Evolutionary conservation across 139 green algal genomes (phyloP), one percentile per base, ranked within the genome.

Genomic region (Micractinium conductrix): DNA sequence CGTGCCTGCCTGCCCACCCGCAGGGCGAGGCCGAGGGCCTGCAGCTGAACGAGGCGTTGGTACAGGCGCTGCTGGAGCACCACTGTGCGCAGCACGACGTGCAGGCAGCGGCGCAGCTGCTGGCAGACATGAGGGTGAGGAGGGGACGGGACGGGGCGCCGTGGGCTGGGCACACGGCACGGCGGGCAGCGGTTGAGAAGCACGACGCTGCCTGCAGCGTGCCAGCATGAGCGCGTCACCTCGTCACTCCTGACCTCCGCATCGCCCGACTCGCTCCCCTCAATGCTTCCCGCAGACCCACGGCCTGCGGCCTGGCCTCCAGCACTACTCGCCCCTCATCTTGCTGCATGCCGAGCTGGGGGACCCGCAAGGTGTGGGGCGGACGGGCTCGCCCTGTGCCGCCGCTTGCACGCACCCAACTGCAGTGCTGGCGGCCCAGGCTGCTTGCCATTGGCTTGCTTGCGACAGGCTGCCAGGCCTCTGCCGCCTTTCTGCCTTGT

Each of bases 11-110:
- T 78, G 26, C 37, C 43, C 62, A 14, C 5, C 24, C 58, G 76
- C 76, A 82, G 76, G 76, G 76, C 16, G 58, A 73, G 40, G 55
- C 76, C 14, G 76, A 82, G 76, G 76, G 76, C 22, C 63, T 82
- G 76, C 55, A 43, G 40, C 38, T 24, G 1, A 55, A 26, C 22
- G 76, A 71, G 12, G 58, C 37, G 10, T 9, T 82, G 58, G 72
- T 42, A 17, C 24, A 72, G 58, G 53, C 37, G 19, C 58, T 82
- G 35, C 55, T 82, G 8, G 24, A 53, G 38, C 35, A 60, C 38
- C 40, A 33, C 38, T 82, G 76, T 38, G 28, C 21, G 5, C 21
- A 58, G 76, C 33, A 7, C 1, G 37, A 68, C 55, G 17, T 53
- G 2, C 38, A 40, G 0, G 19, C 9, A 26, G 76, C 76, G 55